These are phyloP conservation scores for Yamadazyma sp. DNA, from an alignment of 805 yeast species.

Conservation along the genomic window DNA sequence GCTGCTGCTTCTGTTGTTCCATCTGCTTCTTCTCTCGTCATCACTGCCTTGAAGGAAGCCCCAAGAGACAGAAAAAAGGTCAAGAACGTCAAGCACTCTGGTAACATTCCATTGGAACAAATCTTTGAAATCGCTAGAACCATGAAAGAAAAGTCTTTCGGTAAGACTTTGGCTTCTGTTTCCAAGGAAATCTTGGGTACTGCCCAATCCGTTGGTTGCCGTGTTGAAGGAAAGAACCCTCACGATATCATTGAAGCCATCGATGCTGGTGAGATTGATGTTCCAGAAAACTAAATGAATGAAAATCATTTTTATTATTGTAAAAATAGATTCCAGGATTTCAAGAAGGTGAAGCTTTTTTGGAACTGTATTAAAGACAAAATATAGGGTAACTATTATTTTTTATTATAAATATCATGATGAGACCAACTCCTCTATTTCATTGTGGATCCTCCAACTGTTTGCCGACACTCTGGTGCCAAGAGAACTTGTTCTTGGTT, in stretches of 20 bases:
- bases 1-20: conserved; percentile 98
- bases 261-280: conserved; percentile 96
- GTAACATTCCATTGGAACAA: conserved; percentile 97
- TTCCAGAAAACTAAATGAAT: conserved; percentile 68
- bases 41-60: conserved; percentile 98
- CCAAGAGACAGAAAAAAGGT: conserved; percentile 99
- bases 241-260: conserved; percentile 98
- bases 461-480: conserved; percentile 96
- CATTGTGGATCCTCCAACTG: conserved; percentile 24
- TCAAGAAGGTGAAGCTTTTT: conserved; percentile 6
- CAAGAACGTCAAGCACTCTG: conserved; percentile 98
- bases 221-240: conserved; percentile 99
- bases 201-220: conserved; percentile 99
- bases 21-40: conserved; percentile 97
- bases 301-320: conserved; percentile 16
- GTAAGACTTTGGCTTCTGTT: conserved; percentile 95
- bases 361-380: conserved; percentile 11
- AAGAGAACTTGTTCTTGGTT: conserved; percentile 60
- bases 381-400: conserved; percentile 11
- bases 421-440: conserved; percentile 11
- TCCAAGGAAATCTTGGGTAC: conserved; percentile 99
- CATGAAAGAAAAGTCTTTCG: conserved; percentile 96
- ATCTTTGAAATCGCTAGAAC: conserved; percentile 95
- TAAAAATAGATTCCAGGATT: conserved; percentile 31
- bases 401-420: conserved; percentile 13